Conservation (phyloP, 805 yeast genomes). For the Zygosaccharomyces kombuchaensis region DNA sequence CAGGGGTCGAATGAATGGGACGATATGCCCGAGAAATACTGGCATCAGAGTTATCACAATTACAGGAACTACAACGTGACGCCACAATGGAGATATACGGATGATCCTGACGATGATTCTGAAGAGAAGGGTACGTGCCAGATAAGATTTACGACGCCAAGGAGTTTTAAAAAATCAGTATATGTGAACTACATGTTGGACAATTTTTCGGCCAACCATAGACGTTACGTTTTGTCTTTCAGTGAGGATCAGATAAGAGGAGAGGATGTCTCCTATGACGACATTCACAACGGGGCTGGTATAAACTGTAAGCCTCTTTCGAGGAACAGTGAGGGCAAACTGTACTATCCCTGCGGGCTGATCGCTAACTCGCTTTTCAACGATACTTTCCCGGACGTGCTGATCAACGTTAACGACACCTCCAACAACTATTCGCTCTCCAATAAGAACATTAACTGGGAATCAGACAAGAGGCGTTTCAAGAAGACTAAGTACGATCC, state of each 20-base stretch:
- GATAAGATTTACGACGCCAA: slow-evolving; percentile 70
- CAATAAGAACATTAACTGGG: slow-evolving; percentile 75
- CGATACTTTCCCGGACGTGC: slow-evolving; percentile 61
- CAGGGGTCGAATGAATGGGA: slow-evolving; percentile 35
- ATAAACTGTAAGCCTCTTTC: slow-evolving; percentile 64
- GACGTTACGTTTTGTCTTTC: slow-evolving; percentile 85
- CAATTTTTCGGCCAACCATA: slow-evolving; percentile 89
- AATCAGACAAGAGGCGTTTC: slow-evolving; percentile 66
- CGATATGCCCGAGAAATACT: slow-evolving; percentile 55
- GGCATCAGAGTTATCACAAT: slow-evolving; percentile 51
- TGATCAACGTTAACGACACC: slow-evolving; percentile 36
- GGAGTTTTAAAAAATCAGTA: slow-evolving; percentile 66
- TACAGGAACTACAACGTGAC: slow-evolving; percentile 34
- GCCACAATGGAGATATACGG: slow-evolving; percentile 68
- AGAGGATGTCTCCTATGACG: slow-evolving; percentile 50
- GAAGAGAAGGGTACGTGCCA: slow-evolving; percentile 59
- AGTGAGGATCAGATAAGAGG: slow-evolving; percentile 86
- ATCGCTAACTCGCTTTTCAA: slow-evolving; percentile 91
- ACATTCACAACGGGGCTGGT: slow-evolving; percentile 47
- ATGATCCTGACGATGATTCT: slow-evolving; percentile 42
- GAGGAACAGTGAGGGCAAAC: slow-evolving; percentile 47
- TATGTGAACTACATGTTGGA: slow-evolving; percentile 78
- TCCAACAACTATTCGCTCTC: slow-evolving; percentile 36
- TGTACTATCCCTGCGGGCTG: slow-evolving; percentile 90
- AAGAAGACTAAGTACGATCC: slow-evolving; percentile 67